These are phyloP conservation scores for Aspergillus quadricinctus DNA, from an alignment of 2,329 filamentous ascomycete genomes.

Conservation along the genomic window DNA sequence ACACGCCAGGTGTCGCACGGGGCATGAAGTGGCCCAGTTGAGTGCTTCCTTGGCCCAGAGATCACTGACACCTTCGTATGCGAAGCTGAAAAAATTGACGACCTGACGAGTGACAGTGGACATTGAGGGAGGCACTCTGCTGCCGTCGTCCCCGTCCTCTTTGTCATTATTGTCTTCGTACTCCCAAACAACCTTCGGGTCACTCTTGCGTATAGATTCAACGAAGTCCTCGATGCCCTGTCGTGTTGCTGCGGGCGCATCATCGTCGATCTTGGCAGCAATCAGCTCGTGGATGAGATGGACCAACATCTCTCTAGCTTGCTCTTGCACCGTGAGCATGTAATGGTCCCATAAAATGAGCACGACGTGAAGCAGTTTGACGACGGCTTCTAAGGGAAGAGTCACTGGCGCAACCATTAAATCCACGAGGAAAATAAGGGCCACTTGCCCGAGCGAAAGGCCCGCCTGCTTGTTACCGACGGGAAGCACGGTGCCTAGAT, in stretches of 20 bases:
- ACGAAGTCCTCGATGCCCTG: conserved; percentile 81
- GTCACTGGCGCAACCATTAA: conserved; percentile 90
- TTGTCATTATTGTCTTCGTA: conserved; percentile 90
- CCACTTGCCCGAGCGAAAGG: conserved; percentile 87
- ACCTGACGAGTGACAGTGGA: conserved; percentile 75
- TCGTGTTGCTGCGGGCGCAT: conserved; percentile 62
- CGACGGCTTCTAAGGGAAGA: conserved; percentile 72
- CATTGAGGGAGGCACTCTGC: conserved; percentile 85
- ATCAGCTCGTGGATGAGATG: conserved; percentile 96
- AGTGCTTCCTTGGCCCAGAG: conserved; percentile 87
- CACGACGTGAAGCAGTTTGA: conserved; percentile 82
- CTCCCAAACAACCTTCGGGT: conserved; percentile 80
- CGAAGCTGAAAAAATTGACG: conserved; percentile 76
- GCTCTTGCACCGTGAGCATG: conserved; percentile 88
- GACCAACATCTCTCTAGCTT: conserved; percentile 95
- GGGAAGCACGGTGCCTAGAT: conserved; percentile 72
- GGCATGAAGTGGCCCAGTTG: conserved; percentile 94
- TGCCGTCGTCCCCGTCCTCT: conserved; percentile 64
- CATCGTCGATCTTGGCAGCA: conserved; percentile 71
- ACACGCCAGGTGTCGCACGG: conserved; percentile 89
- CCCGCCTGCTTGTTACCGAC: conserved; percentile 87
- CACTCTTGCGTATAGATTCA: conserved; percentile 78
- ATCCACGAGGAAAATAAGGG: conserved; percentile 89
- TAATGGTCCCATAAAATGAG: conserved; percentile 98
- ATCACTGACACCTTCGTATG: conserved; percentile 81